Conservation (phyloP, 2,329 filamentous ascomycete genomes). For the Endothia cerciana region DNA sequence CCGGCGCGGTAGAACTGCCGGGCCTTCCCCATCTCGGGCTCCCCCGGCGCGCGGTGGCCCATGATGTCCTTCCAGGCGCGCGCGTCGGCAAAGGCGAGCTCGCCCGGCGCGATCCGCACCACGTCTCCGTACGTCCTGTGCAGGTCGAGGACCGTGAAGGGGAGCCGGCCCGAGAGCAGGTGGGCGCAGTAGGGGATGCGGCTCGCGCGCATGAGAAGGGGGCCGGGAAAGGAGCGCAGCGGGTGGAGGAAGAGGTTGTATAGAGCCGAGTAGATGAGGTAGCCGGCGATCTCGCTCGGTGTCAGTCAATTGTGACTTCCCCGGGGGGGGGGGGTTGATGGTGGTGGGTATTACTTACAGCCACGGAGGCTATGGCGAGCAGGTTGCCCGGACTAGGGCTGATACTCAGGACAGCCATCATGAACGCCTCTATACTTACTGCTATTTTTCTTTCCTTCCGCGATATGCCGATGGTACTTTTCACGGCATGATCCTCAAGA, state of each 20-base stretch:
- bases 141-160: slow-evolving; percentile 30
- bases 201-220: slow-evolving; percentile 29
- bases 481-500: neutral
- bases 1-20: neutral
- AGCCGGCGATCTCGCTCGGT: slow-evolving; percentile 12
- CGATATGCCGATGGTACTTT: neutral
- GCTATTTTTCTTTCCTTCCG: neutral
- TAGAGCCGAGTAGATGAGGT: slow-evolving; percentile 12
- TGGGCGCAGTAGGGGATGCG: slow-evolving; percentile 24
- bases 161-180: slow-evolving; percentile 16
- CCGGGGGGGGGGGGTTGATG: neutral
- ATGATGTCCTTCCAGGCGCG: slow-evolving; percentile 43
- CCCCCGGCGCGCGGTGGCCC: slow-evolving; percentile 28
- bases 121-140: slow-evolving; percentile 45
- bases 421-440: slow-evolving; percentile 5
- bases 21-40: slow-evolving; percentile 21
- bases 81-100: slow-evolving; percentile 44
- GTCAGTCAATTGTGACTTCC: neutral
- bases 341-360: slow-evolving; percentile 8
- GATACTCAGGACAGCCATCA: slow-evolving; percentile 8
- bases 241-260: slow-evolving; percentile 33
- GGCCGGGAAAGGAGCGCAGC: slow-evolving; percentile 31
- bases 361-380: slow-evolving; percentile 19
- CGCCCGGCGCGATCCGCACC: slow-evolving; percentile 47
- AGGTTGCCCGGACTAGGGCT: slow-evolving; percentile 12